Evolutionary conservation across 1,284 basidiomycete genomes (phyloP), one percentile per base, ranked within the genome.

Genomic region (Apiotrichum sp.): DNA sequence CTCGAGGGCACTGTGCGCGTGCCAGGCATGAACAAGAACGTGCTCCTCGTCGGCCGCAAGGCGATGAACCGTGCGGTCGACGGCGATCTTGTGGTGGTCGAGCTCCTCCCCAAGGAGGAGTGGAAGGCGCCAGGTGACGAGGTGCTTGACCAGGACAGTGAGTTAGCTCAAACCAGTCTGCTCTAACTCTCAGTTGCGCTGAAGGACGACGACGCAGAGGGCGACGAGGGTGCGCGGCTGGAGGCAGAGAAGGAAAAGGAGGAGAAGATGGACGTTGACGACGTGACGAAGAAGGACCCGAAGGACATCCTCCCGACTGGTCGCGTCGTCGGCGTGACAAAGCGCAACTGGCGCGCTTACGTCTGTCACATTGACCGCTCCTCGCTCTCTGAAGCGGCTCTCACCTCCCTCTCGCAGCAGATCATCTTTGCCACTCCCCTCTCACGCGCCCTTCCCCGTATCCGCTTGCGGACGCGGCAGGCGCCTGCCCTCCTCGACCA

Each of bases 41-140:
- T 98, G 9, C 79, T 98, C 7, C 80, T 99, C 2, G 82, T 91
- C 22, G 93, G 95, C 0, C 81, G 93, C 33, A 86, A 95, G 73
- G 85, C 90, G 56, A 97, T 98, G 89, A 99, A 99, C 72, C 84
- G 96, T 32, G 85, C 93, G 0, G 88, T 98, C 3, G 85, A 97
- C 55, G 93, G 96, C 1, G 96, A 99, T 69, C 77, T 96, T 14
- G 93, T 98, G 0, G 91, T 87, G 0, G 86, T 99, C 1, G 86
- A 97, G 71, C 79, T 98, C 0, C 87, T 98, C 56, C 84, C 87
- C 22, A 84, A 95, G 73, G 82, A 80, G 4, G 87, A 98, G 67
- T 99, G 96, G 96, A 92, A 89, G 71, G 86, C 89, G 0, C 88
- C 93, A 4, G 86, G 86, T 4, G 89, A 97, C 62, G 89, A 95